Evolutionary conservation across 2,329 filamentous ascomycete genomes (phyloP).

Genomic region (Trichophyton benhamiae): DNA sequence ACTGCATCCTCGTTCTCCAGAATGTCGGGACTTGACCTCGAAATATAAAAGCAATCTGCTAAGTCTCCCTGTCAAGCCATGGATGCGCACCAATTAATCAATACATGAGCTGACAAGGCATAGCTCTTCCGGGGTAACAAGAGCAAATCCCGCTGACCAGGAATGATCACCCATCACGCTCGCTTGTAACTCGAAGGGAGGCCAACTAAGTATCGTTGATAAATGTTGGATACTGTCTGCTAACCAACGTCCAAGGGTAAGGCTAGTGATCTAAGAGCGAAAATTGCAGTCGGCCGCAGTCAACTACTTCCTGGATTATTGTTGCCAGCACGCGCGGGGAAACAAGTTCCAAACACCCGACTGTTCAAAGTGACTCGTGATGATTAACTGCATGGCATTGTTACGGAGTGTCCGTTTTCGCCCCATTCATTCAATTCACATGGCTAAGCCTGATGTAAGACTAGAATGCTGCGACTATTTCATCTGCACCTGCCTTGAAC

Average conservation of each 20-base stretch:
- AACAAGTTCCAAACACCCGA: background rate
- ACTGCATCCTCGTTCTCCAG: background rate
- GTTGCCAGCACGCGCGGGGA: background rate
- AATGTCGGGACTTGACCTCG: background rate
- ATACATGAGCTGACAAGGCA: too few relatives aligned
- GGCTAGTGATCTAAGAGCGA: background rate
- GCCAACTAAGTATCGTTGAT: background rate
- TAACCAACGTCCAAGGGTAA: background rate
- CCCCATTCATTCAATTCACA: too few relatives aligned
- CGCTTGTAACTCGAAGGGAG: background rate
- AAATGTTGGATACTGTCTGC: background rate
- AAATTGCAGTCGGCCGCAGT: background rate
- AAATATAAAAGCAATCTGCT: background rate
- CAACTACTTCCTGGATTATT: background rate
- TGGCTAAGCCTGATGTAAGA: too few relatives aligned
- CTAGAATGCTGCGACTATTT: too few relatives aligned
- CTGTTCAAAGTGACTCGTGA: too few relatives aligned
- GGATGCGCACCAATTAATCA: background rate
- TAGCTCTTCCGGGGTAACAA: too few relatives aligned
- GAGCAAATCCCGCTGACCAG: background rate
- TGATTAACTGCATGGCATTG: too few relatives aligned
- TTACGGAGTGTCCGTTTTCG: too few relatives aligned
- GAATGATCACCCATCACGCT: background rate
- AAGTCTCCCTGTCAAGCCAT: background rate
- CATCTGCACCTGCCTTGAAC: too few relatives aligned